Base-by-base conservation (phyloP, 768 basidiomycete genomes). In the Sarcodon aspratus region DNA sequence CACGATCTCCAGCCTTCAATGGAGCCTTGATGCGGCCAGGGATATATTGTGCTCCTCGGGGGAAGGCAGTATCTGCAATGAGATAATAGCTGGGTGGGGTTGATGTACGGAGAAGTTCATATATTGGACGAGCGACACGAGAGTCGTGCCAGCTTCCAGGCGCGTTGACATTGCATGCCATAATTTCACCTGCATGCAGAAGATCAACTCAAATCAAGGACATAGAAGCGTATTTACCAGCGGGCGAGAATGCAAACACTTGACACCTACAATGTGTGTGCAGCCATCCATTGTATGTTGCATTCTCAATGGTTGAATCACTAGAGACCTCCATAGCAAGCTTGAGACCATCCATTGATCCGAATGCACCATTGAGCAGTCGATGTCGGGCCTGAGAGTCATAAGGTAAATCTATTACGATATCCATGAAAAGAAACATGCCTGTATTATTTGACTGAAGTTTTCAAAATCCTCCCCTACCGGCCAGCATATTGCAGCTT, bases 101-200 rank as follows among this genome's bases (percentile, higher is more conserved):
- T 3, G 55, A 15, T 1, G 47, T 58, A 0, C 47, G 53, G 0
- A 72, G 57, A 32, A 61, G 62, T 7, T 67, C 47, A 50, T 69
- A 74, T 10, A 76, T 66, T 1, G 59, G 62, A 3, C 53, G 55
- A 1, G 72, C 69, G 50, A 75, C 64, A 18, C 55, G 60, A 7
- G 70, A 61, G 51, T 76, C 69, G 55, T 75, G 75, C 73, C 72
- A 76, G 52, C 72, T 74, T 9, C 72, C 70, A 0, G 71, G 72
- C 0, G 64, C 61, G 58, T 74, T 74, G 12, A 67, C 45, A 6
- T 52, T 54, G 9, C 54, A 55, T 7, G 51, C 55, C 56, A 73
- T 66, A 7, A 74, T 62, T 7, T 51, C 48, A 33, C 70, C 70
- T 74, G 40, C 21, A 4, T 13, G 36, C 36, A 49, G 46, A 47